Base-by-base conservation (phyloP, 164 flowering plant species). In the Saururus chinensis region DNA sequence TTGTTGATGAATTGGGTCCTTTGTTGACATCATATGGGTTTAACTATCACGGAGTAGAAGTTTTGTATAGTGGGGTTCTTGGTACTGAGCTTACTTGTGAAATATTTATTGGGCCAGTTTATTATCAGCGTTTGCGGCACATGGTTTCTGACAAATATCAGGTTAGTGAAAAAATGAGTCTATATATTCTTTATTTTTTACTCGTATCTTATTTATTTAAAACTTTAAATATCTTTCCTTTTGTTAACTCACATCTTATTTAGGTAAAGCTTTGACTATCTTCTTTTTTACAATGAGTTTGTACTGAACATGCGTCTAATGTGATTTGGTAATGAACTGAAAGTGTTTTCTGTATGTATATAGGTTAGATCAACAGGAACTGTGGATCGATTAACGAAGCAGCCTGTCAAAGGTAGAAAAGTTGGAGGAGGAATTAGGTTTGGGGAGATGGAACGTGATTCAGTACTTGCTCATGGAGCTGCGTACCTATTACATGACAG, bases 131-230 rank as follows among this genome's bases (percentile, higher is more conserved):
- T 12, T 85, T 93, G 12, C 81, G 97, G 24, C 99, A 93, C 74
- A 93, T 93, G 99, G 99, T 90, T 61, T 88, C 96, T 3, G 99
- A 93, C 75, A 93, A 93, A 67, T 90, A 68, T 79, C 96, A 90
- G 97, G 96, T 84, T 35, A 40, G 49, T 45, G 37, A 30, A 30
- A 30, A 30, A 30, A n/a, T n/a, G n/a, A n/a, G n/a, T n/a, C n/a
- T n/a, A n/a, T n/a, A n/a, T n/a, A n/a, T n/a, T n/a, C n/a, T n/a
- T n/a, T n/a, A n/a, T n/a, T n/a, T n/a, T n/a, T n/a, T n/a, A n/a
- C n/a, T n/a, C n/a, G n/a, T n/a, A n/a, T n/a, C n/a, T n/a, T n/a
- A n/a, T n/a, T n/a, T n/a, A n/a, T n/a, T n/a, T n/a, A n/a, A n/a
- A n/a, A 40, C 8, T 11, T 40, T 40, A 11, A 40, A 40, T 40